Conservation (phyloP, 75 land plant genomes). For the Chamaecyparis obtusa region DNA sequence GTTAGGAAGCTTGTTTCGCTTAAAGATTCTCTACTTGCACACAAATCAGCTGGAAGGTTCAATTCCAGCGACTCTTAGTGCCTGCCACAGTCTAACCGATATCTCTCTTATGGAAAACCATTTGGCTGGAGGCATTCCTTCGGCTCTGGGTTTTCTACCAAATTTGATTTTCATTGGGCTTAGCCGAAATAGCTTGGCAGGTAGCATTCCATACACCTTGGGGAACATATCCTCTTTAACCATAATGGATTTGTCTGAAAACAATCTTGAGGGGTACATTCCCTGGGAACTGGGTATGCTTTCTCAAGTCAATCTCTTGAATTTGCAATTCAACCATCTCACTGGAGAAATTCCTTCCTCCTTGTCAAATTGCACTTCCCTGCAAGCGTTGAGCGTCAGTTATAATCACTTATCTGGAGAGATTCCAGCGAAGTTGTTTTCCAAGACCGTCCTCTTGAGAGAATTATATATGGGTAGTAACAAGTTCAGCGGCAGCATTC, state of each 20-base stretch:
- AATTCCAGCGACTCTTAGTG: conserved; percentile 65
- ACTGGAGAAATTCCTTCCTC: not conserved
- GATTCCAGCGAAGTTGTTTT: not conserved
- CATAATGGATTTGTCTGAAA: conserved; percentile 61
- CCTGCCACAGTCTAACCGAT: conserved; percentile 45
- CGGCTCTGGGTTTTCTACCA: conserved; percentile 45
- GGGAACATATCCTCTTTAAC: conserved; percentile 57
- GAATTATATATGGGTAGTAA: not conserved
- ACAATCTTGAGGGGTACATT: conserved; percentile 65
- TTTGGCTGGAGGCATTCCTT: conserved; percentile 70
- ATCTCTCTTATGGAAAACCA: conserved; percentile 69
- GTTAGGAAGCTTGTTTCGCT: conserved; percentile 45
- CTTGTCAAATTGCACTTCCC: not conserved
- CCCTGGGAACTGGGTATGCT: conserved; percentile 26
- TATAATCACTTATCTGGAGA: not conserved
- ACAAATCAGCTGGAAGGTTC: conserved; percentile 58
- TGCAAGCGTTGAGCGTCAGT: not conserved
- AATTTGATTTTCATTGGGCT: conserved; percentile 50
- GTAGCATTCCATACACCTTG: conserved; percentile 54
- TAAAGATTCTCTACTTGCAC: conserved; percentile 53
- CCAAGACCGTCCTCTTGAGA: not conserved
- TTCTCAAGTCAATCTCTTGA: not conserved
- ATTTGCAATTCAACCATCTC: not conserved
- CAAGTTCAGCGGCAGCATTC: not conserved
- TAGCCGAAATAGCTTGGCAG: conserved; percentile 59